These are phyloP conservation scores for Porcisia hertigi DNA, from an alignment of 208 protist species.

Conservation along the genomic window DNA sequence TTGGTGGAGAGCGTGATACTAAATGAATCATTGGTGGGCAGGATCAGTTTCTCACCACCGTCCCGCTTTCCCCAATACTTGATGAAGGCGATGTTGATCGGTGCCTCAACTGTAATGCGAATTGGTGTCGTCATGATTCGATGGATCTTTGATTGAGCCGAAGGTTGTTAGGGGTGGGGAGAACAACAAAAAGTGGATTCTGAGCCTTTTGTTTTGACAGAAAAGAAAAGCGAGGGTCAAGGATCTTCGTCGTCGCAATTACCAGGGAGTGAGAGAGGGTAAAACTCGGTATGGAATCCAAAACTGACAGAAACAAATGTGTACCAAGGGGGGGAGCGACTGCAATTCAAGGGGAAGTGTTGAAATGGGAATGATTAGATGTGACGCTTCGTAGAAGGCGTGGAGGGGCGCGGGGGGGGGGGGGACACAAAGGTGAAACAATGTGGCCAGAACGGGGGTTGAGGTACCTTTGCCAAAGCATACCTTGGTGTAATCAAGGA, in stretches of 20 bases:
- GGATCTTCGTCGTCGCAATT: neutral
- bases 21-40: conserved; percentile 97
- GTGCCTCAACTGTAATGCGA: conserved; percentile 91
- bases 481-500: no score
- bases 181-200: no score
- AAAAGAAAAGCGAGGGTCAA: neutral
- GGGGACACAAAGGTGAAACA: no score
- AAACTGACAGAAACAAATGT: neutral
- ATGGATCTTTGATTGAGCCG: neutral
- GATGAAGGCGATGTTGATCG: conserved; percentile 99
- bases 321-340: no score
- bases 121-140: conserved; percentile 27
- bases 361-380: neutral
- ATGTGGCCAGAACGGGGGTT: no score
- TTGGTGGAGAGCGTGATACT: conserved; percentile 95
- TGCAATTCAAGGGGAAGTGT: neutral
- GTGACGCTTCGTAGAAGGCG: neutral
- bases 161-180: no score
- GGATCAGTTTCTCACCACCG: conserved; percentile 89
- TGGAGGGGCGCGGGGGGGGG: no score
- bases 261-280: neutral
- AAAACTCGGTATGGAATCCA: neutral
- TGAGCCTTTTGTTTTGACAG: neutral
- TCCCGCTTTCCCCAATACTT: conserved; percentile 99
- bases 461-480: no score